Evolutionary conservation across 2,329 filamentous ascomycete genomes (phyloP), one percentile per base, ranked within the genome.

Genomic region (Fusarium musae): DNA sequence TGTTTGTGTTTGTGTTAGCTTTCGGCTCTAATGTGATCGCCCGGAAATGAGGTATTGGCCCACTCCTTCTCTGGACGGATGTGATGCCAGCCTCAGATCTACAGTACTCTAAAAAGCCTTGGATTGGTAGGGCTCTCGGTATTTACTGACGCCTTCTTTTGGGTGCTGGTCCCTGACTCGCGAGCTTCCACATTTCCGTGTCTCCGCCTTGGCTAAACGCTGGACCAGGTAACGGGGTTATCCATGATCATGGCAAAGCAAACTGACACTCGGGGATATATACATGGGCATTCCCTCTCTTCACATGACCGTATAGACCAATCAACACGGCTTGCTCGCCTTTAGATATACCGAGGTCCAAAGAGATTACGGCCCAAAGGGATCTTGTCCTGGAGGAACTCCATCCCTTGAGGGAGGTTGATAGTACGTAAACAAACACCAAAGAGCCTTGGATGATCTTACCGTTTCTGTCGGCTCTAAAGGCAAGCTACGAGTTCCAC

Each of bases 401-500:
- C 52, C 66, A 63, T 40, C 28, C 21, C 23, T 42, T 43, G 50
- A 69, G 44, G 46, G 50, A 69, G 43, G 40, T 66, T 59, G 56
- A 68, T 40, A 40, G 46, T 56, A 68, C 47, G 42, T 62, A 61
- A 62, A 54, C 54, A 39, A 54, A 30, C 28, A 57, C 44, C 42
- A 42, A 28, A 69, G 42, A 53, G 37, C 42, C 57, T 36, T 28
- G 26, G 66, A 63, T 43, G 59, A 69, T 65, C 66, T 65, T 70
- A 47, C 65, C 59, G 26, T 53, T 69, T 69, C 59, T 32, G 62
- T 59, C 36, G 23, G 28, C 44, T 68, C 50, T 37, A 49, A 37
- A 32, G 23, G 30, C 26, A 49, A 49, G 47, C 63, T 42, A 40
- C 43, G 32, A 72, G 69, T 72, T 63, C 63, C 69, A 72, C 63